Base-by-base conservation (phyloP, 2,329 filamentous ascomycete genomes). In the Zymoseptoria ardabiliae region DNA sequence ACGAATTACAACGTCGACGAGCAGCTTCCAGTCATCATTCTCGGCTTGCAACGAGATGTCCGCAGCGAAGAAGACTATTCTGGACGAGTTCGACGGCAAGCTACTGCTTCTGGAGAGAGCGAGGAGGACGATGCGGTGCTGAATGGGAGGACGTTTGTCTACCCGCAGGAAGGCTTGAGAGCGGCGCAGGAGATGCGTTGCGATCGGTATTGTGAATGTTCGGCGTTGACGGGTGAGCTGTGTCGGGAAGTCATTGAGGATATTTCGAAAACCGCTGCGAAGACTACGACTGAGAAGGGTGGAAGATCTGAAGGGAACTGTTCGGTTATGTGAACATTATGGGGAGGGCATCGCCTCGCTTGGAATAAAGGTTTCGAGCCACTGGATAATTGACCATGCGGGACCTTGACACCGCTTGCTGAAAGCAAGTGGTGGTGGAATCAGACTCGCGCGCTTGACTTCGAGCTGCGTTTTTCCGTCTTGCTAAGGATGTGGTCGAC, bases 181-280 rank as follows among this genome's bases (percentile, higher is more conserved):
- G 64, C 82, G 6, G 83, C 84, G 17, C 82, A 84, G 65, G 80
- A 83, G 65, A 80, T 86, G 73, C 75, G 82, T 22, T 83, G 80
- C 69, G 84, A 86, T 74, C 75, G 78, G 41, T 86, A 86, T 71
- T 84, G 82, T 3, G 84, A 86, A 68, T 86, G 84, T 64, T 85
- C 82, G 61, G 83, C 84, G 49, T 45, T 81, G 48, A 86, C 83
- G 5, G 83, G 84, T 2, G 70, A 72, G 71, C 72, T 86, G 48
- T 81, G 84, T 63, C 74, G 74, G 30, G 79, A 86, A 70, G 82
- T 83, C 0, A 77, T 86, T 59, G 83, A 86, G 66, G 84, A 86
- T 69, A 75, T 86, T 20, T 82, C 82, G 9, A 78, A 73, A 68
- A 79, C 82, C 28, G 81, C 81, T 3, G 83, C 79, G n/a, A 80